phyloP scores from a whole-genome alignment of 371 early-diverging fungal species.

The Batrachochytrium dendrobatidis region DNA sequence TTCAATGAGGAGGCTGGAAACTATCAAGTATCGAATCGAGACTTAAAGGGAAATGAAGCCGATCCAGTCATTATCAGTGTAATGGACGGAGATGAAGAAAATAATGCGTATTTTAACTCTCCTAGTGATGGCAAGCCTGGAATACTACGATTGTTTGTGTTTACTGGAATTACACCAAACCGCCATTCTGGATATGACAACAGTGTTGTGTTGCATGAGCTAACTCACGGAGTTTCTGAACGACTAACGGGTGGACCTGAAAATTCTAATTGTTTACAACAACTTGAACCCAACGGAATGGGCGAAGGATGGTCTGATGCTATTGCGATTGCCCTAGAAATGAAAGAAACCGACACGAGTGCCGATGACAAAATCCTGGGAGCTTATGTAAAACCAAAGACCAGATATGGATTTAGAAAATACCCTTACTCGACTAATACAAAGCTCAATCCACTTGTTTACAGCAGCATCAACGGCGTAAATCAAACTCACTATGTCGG shows the following conservation, averaged over 20 bases:
- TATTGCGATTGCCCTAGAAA: constrained; percentile 67
- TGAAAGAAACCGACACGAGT: constrained; percentile 47
- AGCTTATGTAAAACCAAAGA: constrained; percentile 53
- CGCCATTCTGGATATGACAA: constrained; percentile 36
- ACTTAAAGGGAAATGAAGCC: constrained; percentile 52
- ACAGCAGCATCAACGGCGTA: constrained; percentile 11
- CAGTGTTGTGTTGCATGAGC: constrained; percentile 68
- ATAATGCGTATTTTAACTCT: constrained; percentile 30
- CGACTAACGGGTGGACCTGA: constrained; percentile 87
- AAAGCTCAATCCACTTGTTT: constrained; percentile 22
- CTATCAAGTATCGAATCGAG: constrained; percentile 31
- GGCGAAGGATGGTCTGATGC: constrained; percentile 95
- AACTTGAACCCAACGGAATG: constrained; percentile 85
- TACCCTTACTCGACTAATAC: constrained; percentile 45
- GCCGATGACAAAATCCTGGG: constrained; percentile 64
- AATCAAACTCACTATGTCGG: constrained; percentile 29
- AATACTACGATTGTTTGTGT: constrained; percentile 37
- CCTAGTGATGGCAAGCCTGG: constrained; percentile 42
- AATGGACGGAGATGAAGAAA: constrained; percentile 30
- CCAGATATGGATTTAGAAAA: constrained; percentile 73
- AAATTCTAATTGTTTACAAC: constrained; percentile 76
- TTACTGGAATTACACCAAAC: constrained; percentile 21
- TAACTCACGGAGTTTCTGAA: constrained; percentile 81
- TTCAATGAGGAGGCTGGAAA: constrained; percentile 42
- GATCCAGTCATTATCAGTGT: constrained; percentile 64